These are phyloP conservation scores for Firmiana major DNA, from an alignment of 345 rosid genomes.

Conservation along the genomic window DNA sequence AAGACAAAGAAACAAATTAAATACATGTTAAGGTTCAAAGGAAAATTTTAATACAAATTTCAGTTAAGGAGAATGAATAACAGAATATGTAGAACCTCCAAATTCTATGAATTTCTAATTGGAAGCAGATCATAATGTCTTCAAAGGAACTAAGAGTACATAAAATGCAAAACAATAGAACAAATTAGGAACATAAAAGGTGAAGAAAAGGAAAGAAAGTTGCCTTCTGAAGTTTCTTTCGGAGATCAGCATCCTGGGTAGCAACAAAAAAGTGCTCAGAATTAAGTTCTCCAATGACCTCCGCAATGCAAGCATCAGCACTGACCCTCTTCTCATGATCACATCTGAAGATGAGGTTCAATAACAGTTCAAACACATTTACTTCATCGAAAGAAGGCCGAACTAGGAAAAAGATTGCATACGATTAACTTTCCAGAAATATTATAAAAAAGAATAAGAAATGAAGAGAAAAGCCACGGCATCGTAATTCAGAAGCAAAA, in stretches of 20 bases:
- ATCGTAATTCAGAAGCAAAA: not conserved
- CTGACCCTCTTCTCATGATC: conserved; percentile 62
- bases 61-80: not conserved
- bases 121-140: not conserved
- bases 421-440: not conserved
- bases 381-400: not conserved
- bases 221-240: conserved; percentile 48
- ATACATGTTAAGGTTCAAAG: not conserved
- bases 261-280: conserved; percentile 81
- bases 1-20: not conserved
- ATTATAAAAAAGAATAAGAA: not conserved
- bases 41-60: not conserved
- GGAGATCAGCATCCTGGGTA: conserved; percentile 68
- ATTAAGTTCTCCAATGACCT: conserved; percentile 58
- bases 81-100: not conserved
- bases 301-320: conserved; percentile 68
- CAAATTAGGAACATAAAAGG: not conserved
- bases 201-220: not conserved
- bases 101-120: not conserved
- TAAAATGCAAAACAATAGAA: not conserved
- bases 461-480: not conserved
- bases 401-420: not conserved
- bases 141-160: not conserved
- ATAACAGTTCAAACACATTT: not conserved
- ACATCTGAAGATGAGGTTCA: conserved; percentile 45